Evolutionary conservation across 176 grass and related monocot species (phyloP).

Genomic region (Avena eriantha): DNA sequence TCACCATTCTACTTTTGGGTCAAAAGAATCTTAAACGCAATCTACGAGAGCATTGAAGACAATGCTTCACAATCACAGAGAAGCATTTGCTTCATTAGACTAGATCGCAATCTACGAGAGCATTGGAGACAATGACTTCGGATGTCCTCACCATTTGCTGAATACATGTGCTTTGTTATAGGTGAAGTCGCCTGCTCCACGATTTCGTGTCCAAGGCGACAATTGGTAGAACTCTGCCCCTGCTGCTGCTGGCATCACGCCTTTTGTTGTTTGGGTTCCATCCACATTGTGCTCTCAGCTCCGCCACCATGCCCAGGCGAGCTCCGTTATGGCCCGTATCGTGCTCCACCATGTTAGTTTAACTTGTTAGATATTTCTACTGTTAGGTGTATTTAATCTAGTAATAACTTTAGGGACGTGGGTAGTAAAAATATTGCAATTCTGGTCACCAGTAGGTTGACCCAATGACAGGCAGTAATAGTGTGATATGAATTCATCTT

Average conservation of each 20-base stretch:
- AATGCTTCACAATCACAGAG: neutral
- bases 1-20: neutral
- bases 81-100: constrained; percentile 1
- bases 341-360: neutral
- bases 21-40: constrained; percentile 31
- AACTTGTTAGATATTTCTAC: neutral
- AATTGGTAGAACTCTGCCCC: neutral
- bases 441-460: neutral
- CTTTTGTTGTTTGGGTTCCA: neutral
- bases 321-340: neutral
- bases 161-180: neutral
- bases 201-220: neutral
- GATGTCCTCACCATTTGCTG: neutral
- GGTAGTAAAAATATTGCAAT: neutral
- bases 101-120: neutral
- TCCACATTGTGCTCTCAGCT: neutral
- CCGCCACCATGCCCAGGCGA: neutral
- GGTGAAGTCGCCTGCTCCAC: neutral
- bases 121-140: too few species aligned
- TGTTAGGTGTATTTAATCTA: neutral
- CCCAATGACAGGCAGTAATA: neutral
- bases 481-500: constrained; percentile 11
- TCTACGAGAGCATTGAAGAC: neutral
- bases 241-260: neutral
- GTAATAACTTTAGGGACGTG: neutral